Conservation (phyloP, 176 grass and related monocot genomes). For the Carex littledalei region DNA sequence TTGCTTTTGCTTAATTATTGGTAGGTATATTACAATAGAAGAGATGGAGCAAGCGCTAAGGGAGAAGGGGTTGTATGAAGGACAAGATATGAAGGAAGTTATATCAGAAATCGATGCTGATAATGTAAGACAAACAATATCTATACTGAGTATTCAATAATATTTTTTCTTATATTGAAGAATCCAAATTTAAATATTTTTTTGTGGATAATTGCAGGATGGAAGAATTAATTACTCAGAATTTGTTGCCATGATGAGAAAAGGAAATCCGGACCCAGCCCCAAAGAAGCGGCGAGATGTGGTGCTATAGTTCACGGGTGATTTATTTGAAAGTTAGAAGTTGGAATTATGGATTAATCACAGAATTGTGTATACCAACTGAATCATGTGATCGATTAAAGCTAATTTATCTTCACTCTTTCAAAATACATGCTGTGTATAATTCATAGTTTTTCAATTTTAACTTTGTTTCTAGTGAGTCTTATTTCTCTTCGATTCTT, state of each 20-base stretch:
- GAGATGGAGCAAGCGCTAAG: slow-evolving; percentile 78
- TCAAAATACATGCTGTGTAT: slow-evolving; percentile 13
- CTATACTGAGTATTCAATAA: not conserved
- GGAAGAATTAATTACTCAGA: slow-evolving; percentile 82
- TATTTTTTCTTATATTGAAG: not conserved
- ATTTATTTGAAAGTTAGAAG: slow-evolving; percentile 14
- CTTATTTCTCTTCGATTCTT: not conserved
- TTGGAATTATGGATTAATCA: slow-evolving; percentile 20
- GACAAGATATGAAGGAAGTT: slow-evolving; percentile 77
- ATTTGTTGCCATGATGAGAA: slow-evolving; percentile 83
- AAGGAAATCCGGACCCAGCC: slow-evolving; percentile 56
- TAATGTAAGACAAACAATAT: slow-evolving; percentile 43
- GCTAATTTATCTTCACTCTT: slow-evolving; percentile 6
- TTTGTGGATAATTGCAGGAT: slow-evolving; percentile 34
- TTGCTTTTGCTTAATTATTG: not conserved
- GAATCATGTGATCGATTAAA: slow-evolving; percentile 7
- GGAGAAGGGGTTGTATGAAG: slow-evolving; percentile 72
- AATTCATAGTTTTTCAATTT: slow-evolving; percentile 6
- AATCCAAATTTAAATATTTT: not conserved
- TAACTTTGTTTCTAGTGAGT: not conserved
- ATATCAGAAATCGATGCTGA: slow-evolving; percentile 73
- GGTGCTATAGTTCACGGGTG: slow-evolving; percentile 38
- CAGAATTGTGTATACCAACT: not conserved
- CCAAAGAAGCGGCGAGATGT: slow-evolving; percentile 83
- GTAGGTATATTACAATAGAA: slow-evolving; percentile 72